phyloP scores from a whole-genome alignment of 768 basidiomycete species.

The Crassisporium funariophilum region DNA sequence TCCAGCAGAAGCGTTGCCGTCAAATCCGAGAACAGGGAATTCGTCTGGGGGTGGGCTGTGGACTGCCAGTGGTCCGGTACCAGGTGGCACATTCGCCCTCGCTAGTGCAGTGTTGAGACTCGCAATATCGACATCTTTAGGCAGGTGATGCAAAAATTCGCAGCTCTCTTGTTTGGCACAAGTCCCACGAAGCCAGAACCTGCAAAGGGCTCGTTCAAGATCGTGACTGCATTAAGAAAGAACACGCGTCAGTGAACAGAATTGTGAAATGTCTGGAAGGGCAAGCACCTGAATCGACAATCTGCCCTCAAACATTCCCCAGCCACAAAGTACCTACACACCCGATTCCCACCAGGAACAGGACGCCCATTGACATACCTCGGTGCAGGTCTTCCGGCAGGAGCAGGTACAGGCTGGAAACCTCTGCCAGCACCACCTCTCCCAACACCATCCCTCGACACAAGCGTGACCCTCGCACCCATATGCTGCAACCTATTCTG shows the following conservation, averaged over 20 bases:
- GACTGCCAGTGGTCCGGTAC: conserved; percentile 42
- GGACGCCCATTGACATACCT: conserved; percentile 60
- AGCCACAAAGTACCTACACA: conserved; percentile 95
- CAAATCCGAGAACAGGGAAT: conserved; percentile 68
- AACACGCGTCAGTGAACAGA: conserved; percentile 8
- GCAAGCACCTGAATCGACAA: conserved; percentile 89
- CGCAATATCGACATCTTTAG: conserved; percentile 80
- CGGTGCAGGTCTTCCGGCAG: conserved; percentile 34
- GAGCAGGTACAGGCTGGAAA: conserved; percentile 30
- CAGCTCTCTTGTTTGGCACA: conserved; percentile 96
- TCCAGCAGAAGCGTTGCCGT: conserved; percentile 40
- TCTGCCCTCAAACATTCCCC: conserved; percentile 96
- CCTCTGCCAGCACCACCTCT: conserved; percentile 34
- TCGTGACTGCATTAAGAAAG: conserved; percentile 67
- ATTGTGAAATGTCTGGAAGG: conserved; percentile 2
- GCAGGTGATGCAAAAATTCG: conserved; percentile 94
- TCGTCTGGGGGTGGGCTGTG: conserved; percentile 54
- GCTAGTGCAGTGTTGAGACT: conserved; percentile 68
- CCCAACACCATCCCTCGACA: conserved; percentile 54
- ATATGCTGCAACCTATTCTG: conserved; percentile 59
- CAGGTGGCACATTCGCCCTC: conserved; percentile 60
- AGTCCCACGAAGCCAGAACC: conserved; percentile 97
- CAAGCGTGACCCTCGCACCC: conserved; percentile 68
- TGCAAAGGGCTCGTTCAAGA: conserved; percentile 89
- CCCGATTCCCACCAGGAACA: conserved; percentile 65